These are phyloP conservation scores for Myrmaecium sp. DNA, from an alignment of 2,329 filamentous ascomycete species.

Conservation along the genomic window DNA sequence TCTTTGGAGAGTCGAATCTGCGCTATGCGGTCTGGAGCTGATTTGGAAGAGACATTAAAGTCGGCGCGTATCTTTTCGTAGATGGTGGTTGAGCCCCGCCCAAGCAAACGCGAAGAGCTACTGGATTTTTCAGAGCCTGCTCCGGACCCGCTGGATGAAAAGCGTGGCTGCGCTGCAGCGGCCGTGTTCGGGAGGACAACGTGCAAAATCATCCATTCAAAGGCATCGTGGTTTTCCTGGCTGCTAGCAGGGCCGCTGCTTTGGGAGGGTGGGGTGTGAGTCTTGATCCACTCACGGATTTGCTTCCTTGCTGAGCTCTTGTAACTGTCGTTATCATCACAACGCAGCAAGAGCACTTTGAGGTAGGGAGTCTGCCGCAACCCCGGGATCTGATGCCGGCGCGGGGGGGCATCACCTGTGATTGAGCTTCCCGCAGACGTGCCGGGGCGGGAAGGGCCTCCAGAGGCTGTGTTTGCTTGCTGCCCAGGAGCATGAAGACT, in stretches of 20 bases:
- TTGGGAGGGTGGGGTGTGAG: constrained; percentile 43
- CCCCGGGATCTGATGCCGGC: constrained; percentile 89
- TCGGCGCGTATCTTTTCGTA: constrained; percentile 81
- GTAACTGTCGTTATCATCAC: constrained; percentile 91
- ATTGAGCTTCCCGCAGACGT: constrained; percentile 1
- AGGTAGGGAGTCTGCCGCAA: constrained; percentile 85
- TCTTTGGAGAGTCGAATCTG: constrained; percentile 59
- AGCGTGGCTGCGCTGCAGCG: constrained; percentile 61
- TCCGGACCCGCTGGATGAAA: constrained; percentile 27
- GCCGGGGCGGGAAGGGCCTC: constrained; percentile 5
- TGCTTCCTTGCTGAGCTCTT: constrained; percentile 62
- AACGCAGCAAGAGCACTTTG: constrained; percentile 75
- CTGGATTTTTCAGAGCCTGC: constrained; percentile 49
- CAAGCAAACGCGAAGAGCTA: constrained; percentile 55
- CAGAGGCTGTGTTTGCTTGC: constrained; percentile 22
- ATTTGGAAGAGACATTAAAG: constrained; percentile 67
- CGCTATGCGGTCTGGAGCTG: constrained; percentile 57
- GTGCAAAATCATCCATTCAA: constrained; percentile 88
- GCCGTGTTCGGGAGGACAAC: constrained; percentile 77
- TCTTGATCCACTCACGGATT: constrained; percentile 82
- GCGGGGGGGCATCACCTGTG: constrained; percentile 18
- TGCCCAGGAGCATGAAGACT: constrained; percentile 15
- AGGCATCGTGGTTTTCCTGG: constrained; percentile 89
- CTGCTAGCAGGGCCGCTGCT: constrained; percentile 40
- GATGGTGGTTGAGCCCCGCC: constrained; percentile 61